Evolutionary conservation across 2,329 filamentous ascomycete genomes (phyloP), one percentile per base, ranked within the genome.

Genomic region (Daldinia sp.): DNA sequence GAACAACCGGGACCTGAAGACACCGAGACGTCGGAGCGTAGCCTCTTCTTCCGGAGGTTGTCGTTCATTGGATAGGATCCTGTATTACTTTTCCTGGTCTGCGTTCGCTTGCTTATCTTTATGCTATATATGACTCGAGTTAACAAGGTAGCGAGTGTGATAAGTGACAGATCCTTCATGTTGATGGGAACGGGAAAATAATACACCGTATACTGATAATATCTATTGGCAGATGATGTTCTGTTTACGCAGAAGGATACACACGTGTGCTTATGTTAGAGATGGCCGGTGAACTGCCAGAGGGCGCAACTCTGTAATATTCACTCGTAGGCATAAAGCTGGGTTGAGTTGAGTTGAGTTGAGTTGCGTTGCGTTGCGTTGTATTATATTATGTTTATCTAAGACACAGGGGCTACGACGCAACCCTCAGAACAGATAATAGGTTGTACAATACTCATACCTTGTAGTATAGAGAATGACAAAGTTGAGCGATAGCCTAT

Each of bases 11-110:
- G 26, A n/a, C 15, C 28, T 30, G 7, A n/a, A 51, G 26, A 51
- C 26, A 18, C 46, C 46, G 46, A 51, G 46, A 33, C 12, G 9
- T 50, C 7, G 26, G 13, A 50, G 7, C 5, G 46, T 18, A 30
- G 26, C n/a, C 28, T 18, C 15, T 18, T 18, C 6, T 30, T 30
- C 46, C 46, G 28, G 46, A 51, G 2, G 3, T 18, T 30, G 9
- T 51, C 10, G 33, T 51, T 51, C 20, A 51, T 51, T 51, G 46
- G 46, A 51, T 33, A 33, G 26, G 46, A 51, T 33, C 46, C 26
- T 15, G 26, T 10, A 33, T 51, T 30, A 18, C 46, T 30, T 15
- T 26, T 13, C 44, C 10, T 48, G 33, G 23, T 26, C 15, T 7
- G 15, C 1, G 12, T 13, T 51, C 28, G 26, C 46, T 51, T 51